phyloP scores from a whole-genome alignment of 768 basidiomycete species.

The Paxillus involutus region DNA sequence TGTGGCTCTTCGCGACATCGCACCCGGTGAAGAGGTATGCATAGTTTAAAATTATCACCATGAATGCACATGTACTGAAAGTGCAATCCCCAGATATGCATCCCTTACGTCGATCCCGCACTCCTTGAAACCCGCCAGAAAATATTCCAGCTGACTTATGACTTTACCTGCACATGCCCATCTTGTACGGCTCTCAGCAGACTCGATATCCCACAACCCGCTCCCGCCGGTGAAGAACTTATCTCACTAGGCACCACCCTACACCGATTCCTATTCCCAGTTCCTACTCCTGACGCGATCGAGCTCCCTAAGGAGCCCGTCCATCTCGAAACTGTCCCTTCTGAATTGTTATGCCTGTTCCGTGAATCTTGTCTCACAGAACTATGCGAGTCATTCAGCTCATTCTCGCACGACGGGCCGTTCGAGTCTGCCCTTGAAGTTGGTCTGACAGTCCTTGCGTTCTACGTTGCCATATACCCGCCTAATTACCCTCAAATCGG shows the following conservation, averaged over 20 bases:
- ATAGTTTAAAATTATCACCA: neutral
- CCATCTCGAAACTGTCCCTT: constrained; percentile 35
- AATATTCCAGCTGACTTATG: constrained; percentile 61
- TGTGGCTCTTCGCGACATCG: constrained; percentile 59
- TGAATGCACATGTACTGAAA: neutral
- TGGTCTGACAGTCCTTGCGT: constrained; percentile 59
- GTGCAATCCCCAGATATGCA: constrained; percentile 51
- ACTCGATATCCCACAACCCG: constrained; percentile 40
- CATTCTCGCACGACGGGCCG: constrained; percentile 65
- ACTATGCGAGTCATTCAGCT: constrained; percentile 65
- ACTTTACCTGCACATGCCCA: constrained; percentile 62
- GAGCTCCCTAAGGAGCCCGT: constrained; percentile 29
- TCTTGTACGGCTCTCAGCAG: constrained; percentile 51
- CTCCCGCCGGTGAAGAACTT: constrained; percentile 25
- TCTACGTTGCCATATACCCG: constrained; percentile 74
- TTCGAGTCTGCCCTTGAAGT: constrained; percentile 50
- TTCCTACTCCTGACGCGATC: constrained; percentile 16
- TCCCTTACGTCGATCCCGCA: constrained; percentile 81
- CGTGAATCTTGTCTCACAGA: constrained; percentile 57
- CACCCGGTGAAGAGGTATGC: constrained; percentile 62
- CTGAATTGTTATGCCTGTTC: constrained; percentile 41
- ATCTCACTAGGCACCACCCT: constrained; percentile 31
- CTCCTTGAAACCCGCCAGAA: constrained; percentile 58
- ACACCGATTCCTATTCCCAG: constrained; percentile 38
- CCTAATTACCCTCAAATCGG: constrained; percentile 82